A percentile compares a stretch with the other conserved stretches of the same genome.
These are phyloP conservation scores for Sphagnum contortum DNA, from an alignment of 225 moss, liverwort and hornwort genomes.

Conservation along the genomic window DNA sequence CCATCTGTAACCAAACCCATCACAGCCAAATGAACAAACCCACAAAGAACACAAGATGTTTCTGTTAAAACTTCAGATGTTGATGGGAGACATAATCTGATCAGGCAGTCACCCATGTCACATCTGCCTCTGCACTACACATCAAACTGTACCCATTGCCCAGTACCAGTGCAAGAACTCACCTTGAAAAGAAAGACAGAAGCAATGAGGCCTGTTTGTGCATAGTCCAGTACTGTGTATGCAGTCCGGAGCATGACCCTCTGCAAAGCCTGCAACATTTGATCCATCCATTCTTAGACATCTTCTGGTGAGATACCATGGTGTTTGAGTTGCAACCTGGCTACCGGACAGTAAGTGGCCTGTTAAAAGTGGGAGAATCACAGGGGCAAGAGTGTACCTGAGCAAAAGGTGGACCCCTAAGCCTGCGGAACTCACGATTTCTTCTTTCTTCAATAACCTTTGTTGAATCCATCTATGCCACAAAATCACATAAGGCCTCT, in stretches of 20 bases:
- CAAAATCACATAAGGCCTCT: neutral
- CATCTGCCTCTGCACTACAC: too few species aligned
- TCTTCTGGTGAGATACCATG: too few species aligned
- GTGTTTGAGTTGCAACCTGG: too few species aligned
- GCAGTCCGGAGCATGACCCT: constrained; percentile 68
- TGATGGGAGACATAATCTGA: too few species aligned
- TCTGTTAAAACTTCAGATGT: too few species aligned
- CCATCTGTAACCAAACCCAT: constrained; percentile 52
- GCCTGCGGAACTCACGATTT: constrained; percentile 69
- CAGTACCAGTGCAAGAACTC: constrained; percentile 7
- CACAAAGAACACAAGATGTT: neutral
- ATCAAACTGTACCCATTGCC: too few species aligned
- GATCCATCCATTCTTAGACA: too few species aligned
- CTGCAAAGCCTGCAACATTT: constrained; percentile 54
- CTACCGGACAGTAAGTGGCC: too few species aligned
- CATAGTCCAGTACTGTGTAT: constrained; percentile 82
- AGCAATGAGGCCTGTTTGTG: constrained; percentile 91
- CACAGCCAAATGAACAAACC: neutral
- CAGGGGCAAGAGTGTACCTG: constrained; percentile 23
- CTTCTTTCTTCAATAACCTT: constrained; percentile 69
- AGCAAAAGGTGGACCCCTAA: constrained; percentile 66
- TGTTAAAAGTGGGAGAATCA: too few species aligned
- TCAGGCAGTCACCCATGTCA: too few species aligned
- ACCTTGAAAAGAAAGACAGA: constrained; percentile 98
- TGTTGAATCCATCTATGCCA: constrained; percentile 72